phyloP scores from a whole-genome alignment of 2,329 filamentous ascomycete genomes.

The Diplodia seriata region DNA sequence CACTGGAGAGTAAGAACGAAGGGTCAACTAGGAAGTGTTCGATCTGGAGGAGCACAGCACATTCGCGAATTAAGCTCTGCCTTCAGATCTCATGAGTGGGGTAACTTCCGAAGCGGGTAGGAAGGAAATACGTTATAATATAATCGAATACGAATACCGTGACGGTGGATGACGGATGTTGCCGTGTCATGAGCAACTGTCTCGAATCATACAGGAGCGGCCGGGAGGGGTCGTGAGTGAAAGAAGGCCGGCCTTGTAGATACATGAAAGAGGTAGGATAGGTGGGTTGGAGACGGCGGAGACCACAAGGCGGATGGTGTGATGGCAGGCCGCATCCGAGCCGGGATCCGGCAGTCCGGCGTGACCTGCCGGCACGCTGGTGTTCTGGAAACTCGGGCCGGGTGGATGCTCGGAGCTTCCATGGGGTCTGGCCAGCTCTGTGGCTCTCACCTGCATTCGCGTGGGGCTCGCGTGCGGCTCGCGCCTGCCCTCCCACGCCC shows the following conservation, averaged over 20 bases:
- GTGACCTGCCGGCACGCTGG: neutral
- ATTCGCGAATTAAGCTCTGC: neutral
- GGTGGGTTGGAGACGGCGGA: neutral
- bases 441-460: no score
- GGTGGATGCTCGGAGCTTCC: neutral
- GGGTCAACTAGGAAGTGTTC: neutral
- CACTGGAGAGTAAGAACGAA: neutral
- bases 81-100: neutral
- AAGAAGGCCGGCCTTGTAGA: no score
- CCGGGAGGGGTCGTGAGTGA: no score
- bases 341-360: neutral
- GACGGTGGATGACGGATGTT: neutral
- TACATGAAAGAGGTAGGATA: neutral
- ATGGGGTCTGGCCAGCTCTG: constrained; percentile 7
- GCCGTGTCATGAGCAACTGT: neutral
- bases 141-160: neutral
- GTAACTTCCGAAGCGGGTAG: no score
- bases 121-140: neutral
- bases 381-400: constrained; percentile 4
- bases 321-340: neutral
- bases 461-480: no score
- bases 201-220: neutral
- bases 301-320: neutral
- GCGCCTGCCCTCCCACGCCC: neutral
- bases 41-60: neutral